Conservation (phyloP, 2,329 filamentous ascomycete species). For the Clonostachys rhizophaga region DNA sequence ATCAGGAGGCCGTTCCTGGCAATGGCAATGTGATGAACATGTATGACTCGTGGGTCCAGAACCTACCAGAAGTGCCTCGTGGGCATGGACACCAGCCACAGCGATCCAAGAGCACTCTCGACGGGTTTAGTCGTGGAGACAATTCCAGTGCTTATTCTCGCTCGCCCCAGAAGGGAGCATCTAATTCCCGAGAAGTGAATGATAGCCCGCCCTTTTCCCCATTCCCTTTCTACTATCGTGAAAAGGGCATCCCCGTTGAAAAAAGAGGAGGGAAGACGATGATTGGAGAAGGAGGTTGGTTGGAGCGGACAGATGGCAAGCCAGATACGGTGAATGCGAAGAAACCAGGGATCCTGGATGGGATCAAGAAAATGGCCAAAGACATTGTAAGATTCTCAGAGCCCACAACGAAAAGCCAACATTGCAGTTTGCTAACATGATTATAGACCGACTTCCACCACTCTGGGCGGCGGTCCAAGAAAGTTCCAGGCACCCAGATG, state of each 20-base stretch:
- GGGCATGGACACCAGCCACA: no score
- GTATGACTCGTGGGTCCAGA: no score
- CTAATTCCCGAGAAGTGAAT: neutral
- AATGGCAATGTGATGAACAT: no score
- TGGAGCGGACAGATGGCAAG: conserved; percentile 34
- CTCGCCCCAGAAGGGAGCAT: neutral
- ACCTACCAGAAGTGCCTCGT: no score
- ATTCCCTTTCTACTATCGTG: conserved; percentile 34
- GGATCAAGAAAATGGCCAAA: conserved; percentile 47
- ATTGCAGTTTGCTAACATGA: conserved; percentile 7
- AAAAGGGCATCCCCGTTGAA: conserved; percentile 24
- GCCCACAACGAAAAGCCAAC: neutral
- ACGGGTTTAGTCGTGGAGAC: conserved; percentile 5
- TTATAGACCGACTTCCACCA: conserved; percentile 29
- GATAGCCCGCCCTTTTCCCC: conserved; percentile 29
- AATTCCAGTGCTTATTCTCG: conserved; percentile 8
- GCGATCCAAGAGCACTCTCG: conserved; percentile 20
- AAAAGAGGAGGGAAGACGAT: conserved; percentile 43
- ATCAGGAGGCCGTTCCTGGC: no score
- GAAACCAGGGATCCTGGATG: conserved; percentile 35
- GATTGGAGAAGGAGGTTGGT: conserved; percentile 52
- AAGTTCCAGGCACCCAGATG: conserved; percentile 19
- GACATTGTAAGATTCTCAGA: conserved; percentile 36
- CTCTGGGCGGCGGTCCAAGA: conserved; percentile 21
- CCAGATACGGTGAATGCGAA: conserved; percentile 21